Evolutionary conservation across 2,329 filamentous ascomycete genomes (phyloP).

Genomic region (Phyllosticta citrichinensis): DNA sequence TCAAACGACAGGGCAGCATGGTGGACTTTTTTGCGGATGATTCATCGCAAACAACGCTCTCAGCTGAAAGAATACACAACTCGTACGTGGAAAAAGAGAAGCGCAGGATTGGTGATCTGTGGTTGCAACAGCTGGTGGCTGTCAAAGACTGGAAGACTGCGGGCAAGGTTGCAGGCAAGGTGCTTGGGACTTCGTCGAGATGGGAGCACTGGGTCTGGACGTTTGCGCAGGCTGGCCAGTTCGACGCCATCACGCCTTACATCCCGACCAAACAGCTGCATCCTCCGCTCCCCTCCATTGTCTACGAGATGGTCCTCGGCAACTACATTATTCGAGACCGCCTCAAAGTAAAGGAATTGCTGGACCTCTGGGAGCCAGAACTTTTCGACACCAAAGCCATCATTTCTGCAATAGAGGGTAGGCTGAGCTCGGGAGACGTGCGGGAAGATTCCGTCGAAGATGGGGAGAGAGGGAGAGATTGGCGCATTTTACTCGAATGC

Average conservation of each 20-base stretch:
- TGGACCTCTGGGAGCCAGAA: slow-evolving; percentile 76
- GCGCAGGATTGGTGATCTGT: slow-evolving; percentile 79
- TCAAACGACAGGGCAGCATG: slow-evolving; percentile 25
- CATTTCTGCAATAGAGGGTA: slow-evolving; percentile 68
- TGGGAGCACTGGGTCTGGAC: slow-evolving; percentile 97
- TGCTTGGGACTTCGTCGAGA: slow-evolving; percentile 64
- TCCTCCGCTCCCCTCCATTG: slow-evolving; percentile 66
- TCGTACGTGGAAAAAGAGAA: slow-evolving; percentile 77
- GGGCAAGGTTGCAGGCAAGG: slow-evolving; percentile 70
- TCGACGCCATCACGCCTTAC: slow-evolving; percentile 79
- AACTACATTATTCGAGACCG: slow-evolving; percentile 80
- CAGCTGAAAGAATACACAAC: slow-evolving; percentile 47
- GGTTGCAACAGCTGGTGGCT: slow-evolving; percentile 77
- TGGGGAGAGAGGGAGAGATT: slow-evolving; percentile 65
- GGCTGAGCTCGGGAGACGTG: slow-evolving; percentile 66
- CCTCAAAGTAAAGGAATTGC: slow-evolving; percentile 62
- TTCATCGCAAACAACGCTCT: slow-evolving; percentile 51
- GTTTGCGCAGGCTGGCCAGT: slow-evolving; percentile 75
- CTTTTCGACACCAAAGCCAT: slow-evolving; percentile 73
- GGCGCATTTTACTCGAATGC: slow-evolving; percentile 79
- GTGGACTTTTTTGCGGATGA: slow-evolving; percentile 67
- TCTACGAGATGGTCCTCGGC: slow-evolving; percentile 82
- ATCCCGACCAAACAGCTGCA: slow-evolving; percentile 70
- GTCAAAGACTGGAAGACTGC: slow-evolving; percentile 66
- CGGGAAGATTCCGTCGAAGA: slow-evolving; percentile 66